phyloP scores from a whole-genome alignment of 2,329 filamentous ascomycete genomes.

The Penicillium sp. region DNA sequence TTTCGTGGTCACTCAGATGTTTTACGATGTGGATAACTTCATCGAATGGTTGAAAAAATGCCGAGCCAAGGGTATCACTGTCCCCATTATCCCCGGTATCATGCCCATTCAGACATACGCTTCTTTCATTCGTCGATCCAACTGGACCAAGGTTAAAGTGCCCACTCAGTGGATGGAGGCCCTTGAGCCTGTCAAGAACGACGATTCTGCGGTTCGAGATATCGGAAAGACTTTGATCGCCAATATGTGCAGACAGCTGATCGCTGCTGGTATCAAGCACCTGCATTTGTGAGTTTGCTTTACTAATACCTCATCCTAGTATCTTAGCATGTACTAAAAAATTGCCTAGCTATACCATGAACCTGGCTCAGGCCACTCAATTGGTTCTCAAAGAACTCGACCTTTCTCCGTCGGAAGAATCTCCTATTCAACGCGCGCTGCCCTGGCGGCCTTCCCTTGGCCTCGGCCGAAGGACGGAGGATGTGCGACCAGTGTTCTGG shows the following conservation, averaged over 20 bases:
- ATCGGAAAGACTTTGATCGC: constrained; percentile 84
- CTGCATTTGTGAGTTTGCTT: constrained; percentile 69
- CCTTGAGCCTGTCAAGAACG: constrained; percentile 92
- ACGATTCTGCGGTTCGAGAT: constrained; percentile 87
- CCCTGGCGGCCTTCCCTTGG: constrained; percentile 96
- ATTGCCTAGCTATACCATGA: constrained; percentile 80
- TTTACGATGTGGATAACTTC: constrained; percentile 97
- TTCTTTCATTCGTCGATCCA: constrained; percentile 83
- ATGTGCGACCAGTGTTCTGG: constrained; percentile 98
- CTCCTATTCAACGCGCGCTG: constrained; percentile 81
- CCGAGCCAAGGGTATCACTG: constrained; percentile 75
- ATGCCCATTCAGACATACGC: constrained; percentile 96
- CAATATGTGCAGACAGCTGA: constrained; percentile 82
- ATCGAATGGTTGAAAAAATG: constrained; percentile 85
- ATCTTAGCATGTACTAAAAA: neutral
- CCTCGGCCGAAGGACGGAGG: constrained; percentile 83
- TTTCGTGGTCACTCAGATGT: constrained; percentile 99
- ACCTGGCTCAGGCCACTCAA: constrained; percentile 86
- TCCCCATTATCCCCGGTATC: constrained; percentile 82
- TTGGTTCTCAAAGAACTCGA: constrained; percentile 90
- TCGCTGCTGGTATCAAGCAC: constrained; percentile 78
- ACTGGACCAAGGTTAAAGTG: constrained; percentile 84
- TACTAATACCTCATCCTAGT: neutral
- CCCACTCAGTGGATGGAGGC: constrained; percentile 76
- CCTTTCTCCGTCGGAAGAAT: constrained; percentile 72